Base-by-base conservation (phyloP, 176 grass and related monocot genomes). In the Canna indica region DNA sequence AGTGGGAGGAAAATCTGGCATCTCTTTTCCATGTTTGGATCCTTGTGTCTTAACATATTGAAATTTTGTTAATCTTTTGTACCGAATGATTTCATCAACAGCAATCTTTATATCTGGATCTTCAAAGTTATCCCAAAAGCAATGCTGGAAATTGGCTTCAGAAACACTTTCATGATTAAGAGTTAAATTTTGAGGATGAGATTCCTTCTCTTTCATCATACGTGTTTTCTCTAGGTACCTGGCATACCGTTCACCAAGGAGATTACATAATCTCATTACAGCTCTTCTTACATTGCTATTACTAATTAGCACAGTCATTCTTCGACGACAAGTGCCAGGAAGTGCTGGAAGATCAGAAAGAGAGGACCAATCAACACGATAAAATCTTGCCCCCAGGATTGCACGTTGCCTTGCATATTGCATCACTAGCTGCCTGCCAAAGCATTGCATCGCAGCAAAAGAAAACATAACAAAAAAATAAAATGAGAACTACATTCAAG, bases 331-430 rank as follows among this genome's bases (percentile, higher is more conserved):
- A 71, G 86, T 87, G 76, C 3, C 27, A 64, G 89, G 77, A 74
- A 76, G 82, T 79, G 94, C 89, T 82, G 89, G 94, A 83, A 97
- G 86, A 70, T 85, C 86, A 52, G 81, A 77, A 63, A 97, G 68
- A 75, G 88, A 87, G 52, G 56, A 79, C 94, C 94, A 92, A 76
- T 84, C 81, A 69, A 90, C 84, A 35, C 86, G 86, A 78, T 81
- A 78, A 85, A 78, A 87, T 79, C 78, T 82, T 79, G 94, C 81
- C 71, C 94, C 94, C 36, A 79, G 84, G 71, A 69, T 76, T 71
- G 74, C 93, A 74, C 88, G 77, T 29, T 83, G 82, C 77, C 86
- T 92, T 75, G 73, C 71, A 76, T 92, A 97, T 38, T 73, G 79
- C 81, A 97, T 87, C 78, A 97, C 71, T 67, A 97, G 25, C 64